A percentile compares a stretch with the other conserved stretches of the same genome.
Evolutionary conservation across 2,329 filamentous ascomycete species (phyloP).

Genomic region (Diaporthe australafricana): DNA sequence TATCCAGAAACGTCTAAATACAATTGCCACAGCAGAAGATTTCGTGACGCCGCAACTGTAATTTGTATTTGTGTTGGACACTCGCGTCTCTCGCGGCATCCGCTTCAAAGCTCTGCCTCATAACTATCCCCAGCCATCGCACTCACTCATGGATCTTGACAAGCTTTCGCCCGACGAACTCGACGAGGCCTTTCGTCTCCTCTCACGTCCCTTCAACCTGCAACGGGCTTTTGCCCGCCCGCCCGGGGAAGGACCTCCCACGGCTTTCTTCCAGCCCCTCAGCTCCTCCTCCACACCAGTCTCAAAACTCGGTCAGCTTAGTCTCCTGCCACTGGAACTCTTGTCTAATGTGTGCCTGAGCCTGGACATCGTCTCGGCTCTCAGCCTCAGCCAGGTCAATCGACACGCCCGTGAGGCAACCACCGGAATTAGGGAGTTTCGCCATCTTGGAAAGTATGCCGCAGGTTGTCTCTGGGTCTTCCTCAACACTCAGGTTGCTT

Average conservation of each 20-base stretch:
- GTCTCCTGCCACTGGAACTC: constrained; percentile 1
- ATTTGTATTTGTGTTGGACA: no score
- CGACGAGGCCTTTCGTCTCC: neutral
- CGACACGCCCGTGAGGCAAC: constrained; percentile 1
- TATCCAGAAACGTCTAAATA: neutral
- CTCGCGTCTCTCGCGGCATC: neutral
- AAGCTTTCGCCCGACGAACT: neutral
- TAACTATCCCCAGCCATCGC: neutral
- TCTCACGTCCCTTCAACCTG: neutral
- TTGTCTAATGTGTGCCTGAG: neutral
- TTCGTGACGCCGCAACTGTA: neutral
- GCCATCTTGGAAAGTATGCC: neutral
- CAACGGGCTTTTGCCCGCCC: neutral
- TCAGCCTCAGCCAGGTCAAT: constrained; percentile 11
- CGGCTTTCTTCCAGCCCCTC: neutral
- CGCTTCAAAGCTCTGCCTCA: neutral
- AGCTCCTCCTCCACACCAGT: neutral
- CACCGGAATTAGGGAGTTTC: neutral
- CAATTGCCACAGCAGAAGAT: neutral
- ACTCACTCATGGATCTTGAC: neutral
- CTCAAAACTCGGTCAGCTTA: neutral
- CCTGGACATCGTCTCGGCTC: constrained; percentile 10
- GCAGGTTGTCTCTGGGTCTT: constrained; percentile 3
- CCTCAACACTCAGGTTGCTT: constrained; percentile 9
- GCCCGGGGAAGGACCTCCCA: neutral